phyloP scores from a whole-genome alignment of 2,329 filamentous ascomycete species.

The Diplocarpon mali region DNA sequence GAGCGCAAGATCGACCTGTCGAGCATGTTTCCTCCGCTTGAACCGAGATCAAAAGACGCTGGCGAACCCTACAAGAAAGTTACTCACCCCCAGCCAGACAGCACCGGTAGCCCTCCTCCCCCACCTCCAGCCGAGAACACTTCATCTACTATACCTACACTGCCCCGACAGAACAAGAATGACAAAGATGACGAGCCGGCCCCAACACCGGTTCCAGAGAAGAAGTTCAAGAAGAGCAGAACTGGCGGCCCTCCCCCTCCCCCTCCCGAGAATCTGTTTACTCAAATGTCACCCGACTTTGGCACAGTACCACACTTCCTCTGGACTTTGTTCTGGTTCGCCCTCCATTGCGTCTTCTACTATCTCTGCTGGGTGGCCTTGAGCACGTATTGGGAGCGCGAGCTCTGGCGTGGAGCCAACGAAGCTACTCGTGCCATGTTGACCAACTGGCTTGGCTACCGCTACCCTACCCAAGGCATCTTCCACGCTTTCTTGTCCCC shows the following conservation, averaged over 20 bases:
- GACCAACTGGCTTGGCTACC: background rate
- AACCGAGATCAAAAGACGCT: too few relatives aligned
- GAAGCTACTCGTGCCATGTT: slow-evolving; percentile 4
- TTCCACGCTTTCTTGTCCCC: background rate
- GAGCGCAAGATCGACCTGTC: too few relatives aligned
- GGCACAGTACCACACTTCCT: background rate
- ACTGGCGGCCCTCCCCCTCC: background rate
- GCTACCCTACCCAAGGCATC: background rate
- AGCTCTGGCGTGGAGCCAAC: slow-evolving; percentile 10
- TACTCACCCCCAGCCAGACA: background rate
- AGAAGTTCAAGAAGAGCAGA: too few relatives aligned
- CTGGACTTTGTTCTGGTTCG: background rate
- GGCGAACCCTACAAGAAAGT: too few relatives aligned
- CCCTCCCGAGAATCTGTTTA: background rate
- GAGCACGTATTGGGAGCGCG: slow-evolving; percentile 4
- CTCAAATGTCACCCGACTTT: background rate
- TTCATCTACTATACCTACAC: too few relatives aligned
- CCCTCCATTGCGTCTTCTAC: slow-evolving; percentile 7
- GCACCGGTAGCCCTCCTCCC: background rate
- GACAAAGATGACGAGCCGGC: too few relatives aligned
- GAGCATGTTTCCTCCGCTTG: too few relatives aligned
- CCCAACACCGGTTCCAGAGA: too few relatives aligned
- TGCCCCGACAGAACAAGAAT: too few relatives aligned
- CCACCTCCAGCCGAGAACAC: background rate
- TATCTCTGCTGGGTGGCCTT: slow-evolving; percentile 3